Base-by-base conservation (phyloP, 2,329 filamentous ascomycete species). In the Aspergillus sp. region DNA sequence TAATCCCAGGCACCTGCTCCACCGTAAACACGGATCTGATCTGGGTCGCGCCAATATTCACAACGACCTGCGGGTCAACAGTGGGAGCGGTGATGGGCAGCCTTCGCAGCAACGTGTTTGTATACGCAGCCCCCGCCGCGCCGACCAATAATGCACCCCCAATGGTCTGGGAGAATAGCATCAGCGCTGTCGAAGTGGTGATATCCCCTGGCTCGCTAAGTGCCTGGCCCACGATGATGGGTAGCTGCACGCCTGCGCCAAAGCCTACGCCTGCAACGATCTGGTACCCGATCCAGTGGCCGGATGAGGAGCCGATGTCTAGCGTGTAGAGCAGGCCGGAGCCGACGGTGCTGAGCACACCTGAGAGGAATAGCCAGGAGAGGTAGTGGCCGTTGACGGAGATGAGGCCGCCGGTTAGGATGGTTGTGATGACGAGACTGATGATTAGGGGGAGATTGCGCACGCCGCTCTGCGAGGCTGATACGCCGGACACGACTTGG, bases 391-490 rank as follows among this genome's bases (percentile, higher is more conserved):
- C 48, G 13, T 37, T 37, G 20, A 51, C 20, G 12, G 37, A 37
- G 34, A 37, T 22, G 5, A 44, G 19, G 3, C 17, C 17, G 2
- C 41, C 41, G 19, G 41, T 17, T n/a, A 42, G 8, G 12, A 42
- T 51, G 15, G 15, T 68, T 49, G 15, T 65, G 13, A 77, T 64
- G 33, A 72, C 69, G 11, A 73, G 51, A 3, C 68, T 58, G 1
- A 76, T 56, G 5, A 77, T 63, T 62, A 74, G 64, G 13, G 74
- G 73, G 1, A 77, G 58, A 52, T 66, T 72, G 54, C 71, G 72
- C 46, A 81, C 77, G 17, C 78, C 78, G 24, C 75, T 78, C 37
- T 77, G 69, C 27, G 75, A 70, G 6, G 79, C 69, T 68, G n/a
- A 69, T 68, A 7, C 1, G 70, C 73, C 73, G 56, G 77, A 75